These are phyloP conservation scores for Lomentospora prolificans DNA, from an alignment of 2,329 filamentous ascomycete genomes.

Conservation along the genomic window DNA sequence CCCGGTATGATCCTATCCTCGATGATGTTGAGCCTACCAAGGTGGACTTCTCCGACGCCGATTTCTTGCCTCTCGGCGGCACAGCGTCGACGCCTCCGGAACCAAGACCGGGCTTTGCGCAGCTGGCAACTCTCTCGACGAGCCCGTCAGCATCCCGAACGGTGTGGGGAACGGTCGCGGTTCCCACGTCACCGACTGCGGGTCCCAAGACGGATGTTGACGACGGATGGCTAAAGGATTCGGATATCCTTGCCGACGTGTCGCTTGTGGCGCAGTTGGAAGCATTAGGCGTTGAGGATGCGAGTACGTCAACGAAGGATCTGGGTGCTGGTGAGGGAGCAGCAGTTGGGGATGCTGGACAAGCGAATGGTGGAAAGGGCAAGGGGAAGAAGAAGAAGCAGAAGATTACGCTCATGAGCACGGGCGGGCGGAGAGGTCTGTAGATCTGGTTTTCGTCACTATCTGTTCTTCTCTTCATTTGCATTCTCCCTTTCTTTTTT, in stretches of 20 bases:
- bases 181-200: conserved; percentile 50
- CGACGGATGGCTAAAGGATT: conserved; percentile 81
- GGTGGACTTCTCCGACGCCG: conserved; percentile 18
- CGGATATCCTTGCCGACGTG: conserved; percentile 56
- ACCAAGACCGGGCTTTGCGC: conserved; percentile 51
- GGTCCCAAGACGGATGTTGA: conserved; percentile 32
- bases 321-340: conserved; percentile 17
- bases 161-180: conserved; percentile 80
- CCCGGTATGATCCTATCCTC: conserved; percentile 22
- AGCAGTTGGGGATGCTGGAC: conserved; percentile 31
- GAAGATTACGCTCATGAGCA: conserved; percentile 65
- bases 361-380: neutral
- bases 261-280: conserved; percentile 53
- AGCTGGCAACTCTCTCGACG: conserved; percentile 68
- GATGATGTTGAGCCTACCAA: conserved; percentile 37
- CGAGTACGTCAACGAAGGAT: conserved; percentile 12
- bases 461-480: neutral
- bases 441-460: conserved; percentile 13
- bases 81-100: conserved; percentile 42
- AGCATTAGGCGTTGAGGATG: conserved; percentile 33
- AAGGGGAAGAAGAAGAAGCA: conserved; percentile 52
- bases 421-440: conserved; percentile 42
- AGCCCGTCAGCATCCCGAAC: conserved; percentile 66
- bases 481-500: neutral
- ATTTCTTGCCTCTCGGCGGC: neutral